Conservation (phyloP, 768 basidiomycete genomes). For the Boletus rubescentipes region DNA sequence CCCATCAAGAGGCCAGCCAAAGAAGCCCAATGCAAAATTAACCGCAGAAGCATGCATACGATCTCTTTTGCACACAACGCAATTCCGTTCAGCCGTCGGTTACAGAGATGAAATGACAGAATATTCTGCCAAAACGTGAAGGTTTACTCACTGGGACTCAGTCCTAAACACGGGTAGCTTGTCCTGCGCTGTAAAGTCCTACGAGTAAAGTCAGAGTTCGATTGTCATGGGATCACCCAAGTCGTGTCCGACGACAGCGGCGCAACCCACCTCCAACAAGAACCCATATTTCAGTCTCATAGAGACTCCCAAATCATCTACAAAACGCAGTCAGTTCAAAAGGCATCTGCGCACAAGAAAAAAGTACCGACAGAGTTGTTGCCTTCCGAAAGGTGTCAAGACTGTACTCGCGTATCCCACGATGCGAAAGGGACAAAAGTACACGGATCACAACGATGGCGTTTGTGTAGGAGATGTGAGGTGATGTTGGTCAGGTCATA, state of each 20-base stretch:
- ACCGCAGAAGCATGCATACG: constrained; percentile 67
- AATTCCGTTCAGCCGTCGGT: neutral
- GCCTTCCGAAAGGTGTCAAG: constrained; percentile 86
- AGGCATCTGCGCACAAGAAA: neutral
- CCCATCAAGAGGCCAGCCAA: constrained; percentile 68
- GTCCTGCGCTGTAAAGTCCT: constrained; percentile 60
- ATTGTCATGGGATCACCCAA: neutral
- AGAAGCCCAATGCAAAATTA: constrained; percentile 75
- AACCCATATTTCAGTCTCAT: constrained; percentile 79
- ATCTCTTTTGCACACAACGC: constrained; percentile 43
- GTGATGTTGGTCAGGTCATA: neutral
- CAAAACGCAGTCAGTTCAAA: neutral
- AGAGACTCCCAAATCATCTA: constrained; percentile 68
- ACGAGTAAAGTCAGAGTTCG: constrained; percentile 24
- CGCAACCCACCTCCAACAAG: constrained; percentile 51
- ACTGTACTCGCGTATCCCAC: constrained; percentile 39
- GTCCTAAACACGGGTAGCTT: constrained; percentile 78
- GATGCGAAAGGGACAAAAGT: neutral
- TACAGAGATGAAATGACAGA: neutral
- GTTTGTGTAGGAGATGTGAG: too few species aligned
- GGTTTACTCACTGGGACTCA: constrained; percentile 58
- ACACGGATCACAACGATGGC: neutral
- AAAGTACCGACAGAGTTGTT: constrained; percentile 68
- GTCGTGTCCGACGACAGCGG: constrained; percentile 2
- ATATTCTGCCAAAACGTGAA: neutral